Base-by-base conservation (phyloP, 208 protist genomes). In the Leishmania amazonensis region DNA sequence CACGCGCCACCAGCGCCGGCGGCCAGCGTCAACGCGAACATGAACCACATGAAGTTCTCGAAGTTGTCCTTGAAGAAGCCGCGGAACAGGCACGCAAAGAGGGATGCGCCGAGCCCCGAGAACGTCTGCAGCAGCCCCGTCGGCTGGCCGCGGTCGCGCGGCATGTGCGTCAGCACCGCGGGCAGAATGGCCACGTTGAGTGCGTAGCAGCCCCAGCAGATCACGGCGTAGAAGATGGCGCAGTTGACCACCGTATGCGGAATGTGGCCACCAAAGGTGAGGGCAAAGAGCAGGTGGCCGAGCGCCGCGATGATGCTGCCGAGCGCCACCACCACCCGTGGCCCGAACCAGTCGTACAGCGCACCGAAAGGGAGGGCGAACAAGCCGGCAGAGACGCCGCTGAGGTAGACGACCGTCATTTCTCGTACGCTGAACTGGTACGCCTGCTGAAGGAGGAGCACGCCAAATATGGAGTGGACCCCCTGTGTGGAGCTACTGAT, bases 101-200 rank as follows among this genome's bases (percentile, higher is more conserved):
- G 62, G 45, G 87, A 90, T 38, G 84, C 76, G 24, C 88, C 88
- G 7, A 91, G 88, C 28, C 88, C 88, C n/a, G 81, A 84, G 53
- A 93, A 89, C 47, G 88, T 93, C 70, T 89, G 81, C 47, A 91
- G 84, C 64, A 93, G 80, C 5, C 88, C 88, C 8, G 79, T 86
- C n/a, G 86, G 83, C 77, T 83, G 79, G 15, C 89, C 91, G 62
- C 89, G 87, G 67, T 95, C 83, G 45, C 82, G 88, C 64, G 91
- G 91, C 76, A 93, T 88, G 76, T 90, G 84, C 45, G 79, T 89
- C 75, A 92, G 79, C 24, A 87, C 73, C 28, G 81, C 58, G 17
- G 90, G 74, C 38, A 93, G 74, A 21, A 81, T 78, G 3, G 68
- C 57, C 62, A 95, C 80, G 60, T 93, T 83, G 17, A 93, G 76